phyloP scores from a whole-genome alignment of 495 filamentous ascomycete species.

The Letharia lupina region DNA sequence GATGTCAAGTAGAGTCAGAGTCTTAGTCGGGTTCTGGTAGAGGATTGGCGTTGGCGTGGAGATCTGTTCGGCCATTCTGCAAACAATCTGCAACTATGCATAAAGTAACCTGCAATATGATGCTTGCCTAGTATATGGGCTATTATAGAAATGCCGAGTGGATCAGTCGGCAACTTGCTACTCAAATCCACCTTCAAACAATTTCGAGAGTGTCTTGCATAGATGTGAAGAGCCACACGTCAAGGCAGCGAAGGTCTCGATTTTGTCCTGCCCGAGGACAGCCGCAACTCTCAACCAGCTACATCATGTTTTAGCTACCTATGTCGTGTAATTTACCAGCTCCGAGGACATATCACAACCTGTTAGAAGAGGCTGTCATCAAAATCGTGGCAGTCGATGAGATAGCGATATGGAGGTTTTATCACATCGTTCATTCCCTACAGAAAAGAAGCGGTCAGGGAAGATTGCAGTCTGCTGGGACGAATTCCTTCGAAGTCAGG shows the following conservation, averaged over 20 bases:
- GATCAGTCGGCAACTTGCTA: not conserved
- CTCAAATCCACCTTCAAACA: not conserved
- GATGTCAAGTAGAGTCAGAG: conserved; percentile 52
- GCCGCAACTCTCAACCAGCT: too few relatives aligned
- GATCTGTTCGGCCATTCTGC: conserved; percentile 1
- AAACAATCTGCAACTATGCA: not conserved
- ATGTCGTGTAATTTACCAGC: not conserved
- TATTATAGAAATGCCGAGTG: not conserved
- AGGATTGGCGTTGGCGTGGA: conserved; percentile 32
- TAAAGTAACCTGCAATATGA: not conserved
- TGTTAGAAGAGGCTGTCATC: too few relatives aligned
- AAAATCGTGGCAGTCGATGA: too few relatives aligned
- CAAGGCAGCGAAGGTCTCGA: too few relatives aligned
- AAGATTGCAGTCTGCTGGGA: too few relatives aligned
- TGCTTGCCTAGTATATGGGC: not conserved
- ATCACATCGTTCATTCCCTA: too few relatives aligned
- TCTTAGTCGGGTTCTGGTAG: conserved; percentile 39
- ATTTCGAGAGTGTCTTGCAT: not conserved
- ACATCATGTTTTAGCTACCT: too few relatives aligned
- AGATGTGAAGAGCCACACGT: too few relatives aligned
- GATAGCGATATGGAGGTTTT: too few relatives aligned
- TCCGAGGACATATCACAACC: not conserved
- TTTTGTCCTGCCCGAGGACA: too few relatives aligned
- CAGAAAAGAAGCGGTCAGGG: too few relatives aligned
- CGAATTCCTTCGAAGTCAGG: too few relatives aligned